Conservation (phyloP, 129 eudicot species). For the Saposhnikovia divaricata region DNA sequence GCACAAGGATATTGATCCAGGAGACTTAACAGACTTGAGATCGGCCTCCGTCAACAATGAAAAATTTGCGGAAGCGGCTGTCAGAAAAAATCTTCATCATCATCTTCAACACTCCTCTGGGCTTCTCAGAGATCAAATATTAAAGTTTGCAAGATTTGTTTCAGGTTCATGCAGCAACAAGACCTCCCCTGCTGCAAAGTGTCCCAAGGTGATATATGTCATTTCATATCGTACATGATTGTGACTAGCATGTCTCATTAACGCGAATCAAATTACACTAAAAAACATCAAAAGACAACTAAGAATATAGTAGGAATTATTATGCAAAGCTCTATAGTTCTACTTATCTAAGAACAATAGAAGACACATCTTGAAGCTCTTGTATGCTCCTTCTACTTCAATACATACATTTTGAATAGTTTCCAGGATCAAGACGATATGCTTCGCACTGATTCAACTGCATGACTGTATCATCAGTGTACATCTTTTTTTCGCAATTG, state of each 20-base stretch:
- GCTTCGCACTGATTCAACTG: background rate
- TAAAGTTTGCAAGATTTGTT: slow-evolving; percentile 39
- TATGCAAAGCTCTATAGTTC: background rate
- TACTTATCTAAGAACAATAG: background rate
- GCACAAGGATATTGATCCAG: slow-evolving; percentile 72
- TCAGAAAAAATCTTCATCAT: slow-evolving; percentile 55
- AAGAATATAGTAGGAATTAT: background rate
- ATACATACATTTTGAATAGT: background rate
- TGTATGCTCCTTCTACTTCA: background rate
- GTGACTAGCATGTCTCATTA: background rate
- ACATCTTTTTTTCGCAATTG: background rate
- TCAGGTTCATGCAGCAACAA: slow-evolving; percentile 35
- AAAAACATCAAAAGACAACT: background rate
- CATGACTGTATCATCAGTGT: background rate
- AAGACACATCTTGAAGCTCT: background rate
- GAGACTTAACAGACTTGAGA: slow-evolving; percentile 83
- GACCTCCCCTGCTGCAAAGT: slow-evolving; percentile 39
- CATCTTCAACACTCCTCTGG: slow-evolving; percentile 69
- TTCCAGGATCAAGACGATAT: background rate
- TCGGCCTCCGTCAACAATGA: slow-evolving; percentile 92
- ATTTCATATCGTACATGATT: background rate
- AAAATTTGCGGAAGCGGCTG: slow-evolving; percentile 76
- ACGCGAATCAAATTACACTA: background rate
- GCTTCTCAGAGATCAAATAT: slow-evolving; percentile 42
- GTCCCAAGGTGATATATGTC: slow-evolving; percentile 53